Percentiles rank a stretch among this genome's conserved stretches.
Conservation (phyloP, 306 rosid genomes). For the Casuarina glauca region DNA sequence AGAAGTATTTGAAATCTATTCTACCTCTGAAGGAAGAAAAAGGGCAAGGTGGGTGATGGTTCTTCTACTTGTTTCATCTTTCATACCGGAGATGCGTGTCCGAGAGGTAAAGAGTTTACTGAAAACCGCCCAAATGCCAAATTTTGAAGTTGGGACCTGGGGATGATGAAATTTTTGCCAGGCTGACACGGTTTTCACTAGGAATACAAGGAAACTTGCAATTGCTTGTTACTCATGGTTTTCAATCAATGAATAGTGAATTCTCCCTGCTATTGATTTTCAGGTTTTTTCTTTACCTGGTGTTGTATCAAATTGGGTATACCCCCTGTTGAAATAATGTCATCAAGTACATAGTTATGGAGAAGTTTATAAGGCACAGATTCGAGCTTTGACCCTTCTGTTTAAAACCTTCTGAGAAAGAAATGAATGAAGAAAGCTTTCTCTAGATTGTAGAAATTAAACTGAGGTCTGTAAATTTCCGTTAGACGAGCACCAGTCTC, state of each 20-base stretch:
- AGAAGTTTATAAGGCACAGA: neutral
- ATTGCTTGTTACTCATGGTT: conserved; percentile 13
- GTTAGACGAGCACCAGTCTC: too few species aligned
- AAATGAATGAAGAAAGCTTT: neutral
- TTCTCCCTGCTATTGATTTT: conserved; percentile 8
- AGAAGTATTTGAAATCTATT: conserved; percentile 72
- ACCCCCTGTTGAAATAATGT: neutral
- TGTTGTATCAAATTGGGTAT: neutral
- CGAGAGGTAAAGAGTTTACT: conserved; percentile 25
- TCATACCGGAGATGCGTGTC: conserved; percentile 21
- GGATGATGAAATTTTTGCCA: conserved; percentile 25
- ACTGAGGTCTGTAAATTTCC: too few species aligned
- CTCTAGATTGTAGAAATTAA: neutral
- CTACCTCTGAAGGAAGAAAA: conserved; percentile 48
- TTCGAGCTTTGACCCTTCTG: neutral
- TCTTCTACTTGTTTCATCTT: conserved; percentile 12
- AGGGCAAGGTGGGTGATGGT: conserved; percentile 30
- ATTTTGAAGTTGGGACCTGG: conserved; percentile 21
- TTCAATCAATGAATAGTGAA: neutral
- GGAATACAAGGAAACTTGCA: conserved; percentile 22
- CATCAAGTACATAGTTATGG: neutral
- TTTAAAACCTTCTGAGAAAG: neutral
- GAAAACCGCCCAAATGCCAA: conserved; percentile 19
- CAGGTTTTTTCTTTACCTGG: neutral
- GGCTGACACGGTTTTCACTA: conserved; percentile 26